phyloP scores from a whole-genome alignment of 495 filamentous ascomycete genomes.

The Penicillium paradoxum region DNA sequence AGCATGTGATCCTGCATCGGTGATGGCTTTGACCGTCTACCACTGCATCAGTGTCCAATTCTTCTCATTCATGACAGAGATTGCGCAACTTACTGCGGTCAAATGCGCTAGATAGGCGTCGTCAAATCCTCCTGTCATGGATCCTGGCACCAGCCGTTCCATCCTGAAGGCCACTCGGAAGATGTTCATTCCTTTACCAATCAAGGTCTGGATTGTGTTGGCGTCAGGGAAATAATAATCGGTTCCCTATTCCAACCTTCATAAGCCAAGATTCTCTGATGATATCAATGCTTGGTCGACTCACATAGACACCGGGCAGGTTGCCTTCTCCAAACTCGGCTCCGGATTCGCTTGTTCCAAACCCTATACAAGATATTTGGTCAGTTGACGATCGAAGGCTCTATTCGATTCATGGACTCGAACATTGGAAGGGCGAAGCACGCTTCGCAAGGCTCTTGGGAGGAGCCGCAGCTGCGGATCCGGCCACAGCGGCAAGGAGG shows the following conservation, averaged over 20 bases:
- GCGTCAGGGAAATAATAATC: slow-evolving; percentile 57
- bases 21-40: slow-evolving; percentile 57
- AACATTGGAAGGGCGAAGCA: slow-evolving; percentile 24
- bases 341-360: slow-evolving; percentile 26
- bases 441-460: slow-evolving; percentile 18
- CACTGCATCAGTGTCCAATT: not conserved
- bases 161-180: slow-evolving; percentile 66
- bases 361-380: slow-evolving; percentile 16
- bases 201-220: slow-evolving; percentile 49
- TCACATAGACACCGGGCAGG: slow-evolving; percentile 22
- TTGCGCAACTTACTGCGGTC: slow-evolving; percentile 29
- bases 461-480: slow-evolving; percentile 24
- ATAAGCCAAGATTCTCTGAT: slow-evolving; percentile 18
- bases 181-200: slow-evolving; percentile 58
- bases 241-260: slow-evolving; percentile 32
- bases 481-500: slow-evolving; percentile 24
- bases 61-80: not conserved
- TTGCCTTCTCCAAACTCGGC: slow-evolving; percentile 23
- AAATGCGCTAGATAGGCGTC: slow-evolving; percentile 36
- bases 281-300: not conserved
- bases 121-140: slow-evolving; percentile 41
- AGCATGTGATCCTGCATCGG: slow-evolving; percentile 57
- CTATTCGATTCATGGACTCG: not conserved
- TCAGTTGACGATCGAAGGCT: not conserved
- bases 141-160: slow-evolving; percentile 57